Evolutionary conservation across 2,329 filamentous ascomycete genomes (phyloP), one percentile per base, ranked within the genome.

Genomic region (Colletotrichum gigasporum): DNA sequence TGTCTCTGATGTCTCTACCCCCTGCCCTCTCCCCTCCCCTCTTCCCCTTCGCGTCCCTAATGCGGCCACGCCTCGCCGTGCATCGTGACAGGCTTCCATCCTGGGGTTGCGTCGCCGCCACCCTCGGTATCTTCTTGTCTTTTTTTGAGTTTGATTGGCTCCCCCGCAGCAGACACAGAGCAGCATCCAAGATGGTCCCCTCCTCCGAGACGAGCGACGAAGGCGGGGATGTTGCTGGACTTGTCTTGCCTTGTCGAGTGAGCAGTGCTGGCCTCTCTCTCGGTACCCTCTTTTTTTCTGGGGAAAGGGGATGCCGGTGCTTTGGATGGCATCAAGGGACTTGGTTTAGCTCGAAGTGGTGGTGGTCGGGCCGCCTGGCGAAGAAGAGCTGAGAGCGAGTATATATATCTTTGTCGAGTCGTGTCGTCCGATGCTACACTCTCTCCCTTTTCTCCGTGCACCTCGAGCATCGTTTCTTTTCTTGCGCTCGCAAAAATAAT

Each of bases 101-200:
- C 16, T 37, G 12, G 34, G 41, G 26, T 34, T 37, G 20, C 24
- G 18, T 35, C 14, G 28, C 61, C 61, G 61, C 61, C 61, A 64
- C 61, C 61, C 61, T 64, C 56, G 61, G 61, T 50, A 64, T 64
- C 56, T 42, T 50, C 56, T 35, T 35, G 47, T 54, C 48, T 30
- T 61, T 20, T 54, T 64, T 50, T 30, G 41, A 24, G 41, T 54
- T 55, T 64, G 56, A 64, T 61, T 64, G 56, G 56, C 20, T 28
- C 56, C 61, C 61, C 61, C 61, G 56, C 61, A 64, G 48, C 26
- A 42, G 37, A 37, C 11, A 37, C 16, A 45, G 24, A 34, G 48
- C 48, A 63, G 48, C 61, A 61, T 55, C 34, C 41, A 44, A 18
- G 41, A 41, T 53, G 61, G 55, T 32, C 30, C 39, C 54, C 42